Evolutionary conservation across 2,329 filamentous ascomycete species (phyloP).

Genomic region (Cladosporium velox): DNA sequence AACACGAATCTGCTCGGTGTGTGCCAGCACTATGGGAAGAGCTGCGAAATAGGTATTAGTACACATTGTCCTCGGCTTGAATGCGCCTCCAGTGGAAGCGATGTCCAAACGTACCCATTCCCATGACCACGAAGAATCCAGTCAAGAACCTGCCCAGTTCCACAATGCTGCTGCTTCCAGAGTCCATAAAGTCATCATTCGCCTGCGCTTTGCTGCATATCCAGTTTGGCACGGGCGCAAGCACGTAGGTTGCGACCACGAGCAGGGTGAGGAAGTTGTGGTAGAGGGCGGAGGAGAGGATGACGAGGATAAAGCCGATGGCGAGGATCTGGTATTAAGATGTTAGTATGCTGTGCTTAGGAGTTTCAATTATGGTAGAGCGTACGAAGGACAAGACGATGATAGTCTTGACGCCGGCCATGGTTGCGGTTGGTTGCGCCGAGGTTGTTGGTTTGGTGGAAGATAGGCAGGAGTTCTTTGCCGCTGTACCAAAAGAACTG

Average conservation of each 20-base stretch:
- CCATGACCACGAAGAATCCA: slow-evolving; percentile 95
- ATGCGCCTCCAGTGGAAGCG: not conserved
- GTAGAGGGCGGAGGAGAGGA: slow-evolving; percentile 94
- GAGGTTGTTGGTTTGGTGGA: slow-evolving; percentile 1
- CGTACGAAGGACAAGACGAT: slow-evolving; percentile 95
- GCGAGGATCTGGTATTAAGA: slow-evolving; percentile 69
- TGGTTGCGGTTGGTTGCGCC: slow-evolving; percentile 40
- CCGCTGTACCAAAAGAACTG: not conserved
- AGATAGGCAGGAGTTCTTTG: not conserved
- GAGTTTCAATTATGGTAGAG: not conserved
- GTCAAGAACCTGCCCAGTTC: slow-evolving; percentile 94
- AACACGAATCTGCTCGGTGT: slow-evolving; percentile 77
- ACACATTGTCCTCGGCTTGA: not conserved
- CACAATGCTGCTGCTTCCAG: slow-evolving; percentile 76
- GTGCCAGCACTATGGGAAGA: slow-evolving; percentile 82
- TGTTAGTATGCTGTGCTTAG: not conserved
- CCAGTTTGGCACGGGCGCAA: slow-evolving; percentile 96
- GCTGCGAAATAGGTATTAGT: slow-evolving; percentile 55
- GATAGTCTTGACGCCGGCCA: slow-evolving; percentile 97
- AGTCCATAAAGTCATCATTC: slow-evolving; percentile 93
- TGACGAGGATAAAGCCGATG: slow-evolving; percentile 97
- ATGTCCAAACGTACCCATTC: slow-evolving; percentile 72
- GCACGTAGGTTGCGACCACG: slow-evolving; percentile 91
- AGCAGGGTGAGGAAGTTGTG: slow-evolving; percentile 92
- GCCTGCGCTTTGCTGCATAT: slow-evolving; percentile 85